Evolutionary conservation across 2,329 filamentous ascomycete species (phyloP), one percentile per base, ranked within the genome.

Genomic region (Pseudocercospora vitis): DNA sequence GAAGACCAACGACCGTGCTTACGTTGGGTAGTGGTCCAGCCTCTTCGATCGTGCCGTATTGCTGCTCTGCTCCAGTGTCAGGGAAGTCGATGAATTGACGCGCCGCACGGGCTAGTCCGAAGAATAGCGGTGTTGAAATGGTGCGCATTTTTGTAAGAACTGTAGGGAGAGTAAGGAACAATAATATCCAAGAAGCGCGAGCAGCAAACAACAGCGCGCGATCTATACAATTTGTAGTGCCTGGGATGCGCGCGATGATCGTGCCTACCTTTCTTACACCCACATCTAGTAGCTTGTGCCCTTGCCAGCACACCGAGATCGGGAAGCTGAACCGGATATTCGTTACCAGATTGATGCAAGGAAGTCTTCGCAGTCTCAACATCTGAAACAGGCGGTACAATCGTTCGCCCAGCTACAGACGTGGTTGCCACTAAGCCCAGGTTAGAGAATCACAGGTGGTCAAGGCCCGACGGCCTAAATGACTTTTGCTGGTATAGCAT

Each of bases 81-180:
- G 57, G 57, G 23, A 42, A 57, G 19, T 55, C 47, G 24, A 60
- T n/a, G 32, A 52, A 58, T 4, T 54, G 44, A n/a, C 57, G 50
- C 6, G 57, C 55, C 16, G 57, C 57, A 19, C 46, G 40, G n/a
- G 55, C 52, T 26, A 40, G 23, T n/a, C 52, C 55, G 45, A 53
- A 39, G 26, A 57, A 37, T 14, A 57, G 44, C 6, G 48, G 29
- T 32, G 44, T 14, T 9, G 50, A 6, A 5, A 33, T 51, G 24
- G 16, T 21, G n/a, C 24, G 55, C 51, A 55, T 57, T 9, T 14
- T 53, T 40, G 28, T n/a, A 23, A 33, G 23, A 16, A 9, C 21
- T 7, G 2, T 31, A 16, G 21, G 19, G 21, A 23, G 8, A 23
- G 21, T 21, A n/a, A n/a, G n/a, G n/a, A n/a, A n/a, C n/a, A n/a